phyloP scores from a whole-genome alignment of 441 rosid species.

The Croton laevigatus region DNA sequence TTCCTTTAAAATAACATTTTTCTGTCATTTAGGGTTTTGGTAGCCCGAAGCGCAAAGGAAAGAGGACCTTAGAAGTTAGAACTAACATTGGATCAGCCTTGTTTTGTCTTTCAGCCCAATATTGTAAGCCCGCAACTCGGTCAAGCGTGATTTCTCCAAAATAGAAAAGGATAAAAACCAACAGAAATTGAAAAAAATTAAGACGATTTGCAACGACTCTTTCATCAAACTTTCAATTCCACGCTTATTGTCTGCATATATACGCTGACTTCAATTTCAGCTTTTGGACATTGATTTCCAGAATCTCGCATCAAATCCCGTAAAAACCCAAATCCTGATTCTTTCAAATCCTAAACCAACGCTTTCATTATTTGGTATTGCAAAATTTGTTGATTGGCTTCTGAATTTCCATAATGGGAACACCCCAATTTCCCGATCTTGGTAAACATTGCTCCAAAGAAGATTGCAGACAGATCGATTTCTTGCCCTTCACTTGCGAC shows the following conservation, averaged over 20 bases:
- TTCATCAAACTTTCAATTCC: slow-evolving; percentile 7
- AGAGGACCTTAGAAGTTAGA: too few relatives aligned
- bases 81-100: too few relatives aligned
- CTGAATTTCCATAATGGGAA: slow-evolving; percentile 48
- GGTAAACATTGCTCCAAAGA: slow-evolving; percentile 82
- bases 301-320: slow-evolving; percentile 3
- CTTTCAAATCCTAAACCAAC: neutral
- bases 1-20: too few relatives aligned
- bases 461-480: slow-evolving; percentile 81
- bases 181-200: neutral
- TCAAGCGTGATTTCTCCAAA: neutral
- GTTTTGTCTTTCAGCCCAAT: too few relatives aligned
- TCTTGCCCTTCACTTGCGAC: slow-evolving; percentile 94
- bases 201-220: slow-evolving; percentile 4
- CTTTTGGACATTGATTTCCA: neutral
- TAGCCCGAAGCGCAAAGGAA: too few relatives aligned
- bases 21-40: too few relatives aligned
- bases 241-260: neutral
- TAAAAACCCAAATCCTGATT: neutral
- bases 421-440: slow-evolving; percentile 96
- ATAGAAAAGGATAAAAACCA: neutral
- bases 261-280: neutral
- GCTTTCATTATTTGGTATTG: neutral
- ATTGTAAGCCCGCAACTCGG: neutral
- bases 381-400: neutral